Conservation (phyloP, 768 basidiomycete species). For the Boletus vermiculosoides region DNA sequence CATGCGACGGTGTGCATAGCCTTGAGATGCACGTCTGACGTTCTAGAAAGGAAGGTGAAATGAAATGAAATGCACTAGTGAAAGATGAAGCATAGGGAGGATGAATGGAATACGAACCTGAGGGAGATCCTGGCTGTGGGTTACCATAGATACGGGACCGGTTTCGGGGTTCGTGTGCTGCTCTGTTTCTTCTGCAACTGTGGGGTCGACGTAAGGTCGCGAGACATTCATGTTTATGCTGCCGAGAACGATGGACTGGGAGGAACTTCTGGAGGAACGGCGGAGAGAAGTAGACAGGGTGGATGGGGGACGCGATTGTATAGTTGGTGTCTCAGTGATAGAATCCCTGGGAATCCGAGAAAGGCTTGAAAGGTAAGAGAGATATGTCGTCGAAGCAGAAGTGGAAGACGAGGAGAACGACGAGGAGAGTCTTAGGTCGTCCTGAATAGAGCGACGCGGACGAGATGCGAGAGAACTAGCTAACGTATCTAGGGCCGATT, state of each 20-base stretch:
- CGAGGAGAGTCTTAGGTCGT: constrained; percentile 11
- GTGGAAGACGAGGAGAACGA: constrained; percentile 20
- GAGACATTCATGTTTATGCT: constrained; percentile 27
- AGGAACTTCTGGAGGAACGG: constrained; percentile 21
- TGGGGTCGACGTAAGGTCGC: constrained; percentile 16
- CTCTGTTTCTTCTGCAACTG: constrained; percentile 14
- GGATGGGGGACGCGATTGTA: constrained; percentile 14
- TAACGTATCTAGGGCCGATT: constrained; percentile 18
- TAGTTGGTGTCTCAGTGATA: constrained; percentile 17
- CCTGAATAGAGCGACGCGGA: constrained; percentile 20
- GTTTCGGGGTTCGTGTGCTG: constrained; percentile 5
- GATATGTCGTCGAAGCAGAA: constrained; percentile 21
- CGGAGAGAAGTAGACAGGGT: constrained; percentile 22
- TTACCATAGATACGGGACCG: constrained; percentile 13
- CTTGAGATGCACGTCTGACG: constrained; percentile 14
- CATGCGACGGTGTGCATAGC: constrained; percentile 19
- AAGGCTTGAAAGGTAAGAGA: constrained; percentile 12
- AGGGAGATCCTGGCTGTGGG: constrained; percentile 28
- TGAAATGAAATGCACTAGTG: background rate
- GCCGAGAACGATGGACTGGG: constrained; percentile 27
- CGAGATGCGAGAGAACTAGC: constrained; percentile 24
- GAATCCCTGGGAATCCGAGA: constrained; percentile 8
- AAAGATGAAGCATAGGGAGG: background rate
- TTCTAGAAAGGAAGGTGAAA: constrained; percentile 17
- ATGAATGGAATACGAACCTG: constrained; percentile 23